A percentile compares a stretch with the other conserved stretches of the same genome.
Evolutionary conservation across 768 basidiomycete species (phyloP).

Genomic region (Agrocybe chaxingu): DNA sequence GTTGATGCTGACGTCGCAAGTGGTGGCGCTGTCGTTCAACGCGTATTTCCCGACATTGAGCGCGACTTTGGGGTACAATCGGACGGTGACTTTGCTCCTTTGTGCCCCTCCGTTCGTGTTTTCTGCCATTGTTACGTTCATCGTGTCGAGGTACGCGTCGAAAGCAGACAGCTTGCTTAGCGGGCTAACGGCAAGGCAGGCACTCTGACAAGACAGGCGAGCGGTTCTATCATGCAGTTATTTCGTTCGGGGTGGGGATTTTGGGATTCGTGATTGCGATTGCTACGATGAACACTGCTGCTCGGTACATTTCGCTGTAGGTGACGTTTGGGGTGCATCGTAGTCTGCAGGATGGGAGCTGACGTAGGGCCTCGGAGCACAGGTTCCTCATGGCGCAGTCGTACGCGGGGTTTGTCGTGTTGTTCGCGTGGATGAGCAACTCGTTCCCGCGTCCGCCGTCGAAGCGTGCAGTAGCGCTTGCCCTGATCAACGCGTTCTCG

Average conservation of each 20-base stretch:
- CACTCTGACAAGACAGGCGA: slow-evolving; percentile 76
- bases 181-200: slow-evolving; percentile 28
- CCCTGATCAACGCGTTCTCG: slow-evolving; percentile 75
- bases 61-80: slow-evolving; percentile 67
- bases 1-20: slow-evolving; percentile 55
- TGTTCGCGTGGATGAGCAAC: slow-evolving; percentile 49
- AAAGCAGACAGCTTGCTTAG: background rate
- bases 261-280: slow-evolving; percentile 73
- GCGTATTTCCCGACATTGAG: slow-evolving; percentile 82
- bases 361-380: background rate
- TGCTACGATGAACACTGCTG: slow-evolving; percentile 62
- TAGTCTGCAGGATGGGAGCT: slow-evolving; percentile 22
- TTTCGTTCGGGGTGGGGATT: slow-evolving; percentile 59
- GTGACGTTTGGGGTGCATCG: background rate
- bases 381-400: slow-evolving; percentile 75
- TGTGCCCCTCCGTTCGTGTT: slow-evolving; percentile 79
- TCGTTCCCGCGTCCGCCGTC: slow-evolving; percentile 71
- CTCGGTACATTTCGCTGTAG: slow-evolving; percentile 71
- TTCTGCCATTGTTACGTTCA: slow-evolving; percentile 57
- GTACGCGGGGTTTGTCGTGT: slow-evolving; percentile 66
- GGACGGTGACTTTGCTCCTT: slow-evolving; percentile 66
- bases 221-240: slow-evolving; percentile 67
- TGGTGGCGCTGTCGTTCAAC: slow-evolving; percentile 69
- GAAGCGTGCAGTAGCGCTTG: slow-evolving; percentile 81
- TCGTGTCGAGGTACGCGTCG: slow-evolving; percentile 37